A percentile compares a stretch with the other conserved stretches of the same genome.
These are phyloP conservation scores for Actinomucor elegans DNA, from an alignment of 371 early-diverging fungal species.

Conservation along the genomic window DNA sequence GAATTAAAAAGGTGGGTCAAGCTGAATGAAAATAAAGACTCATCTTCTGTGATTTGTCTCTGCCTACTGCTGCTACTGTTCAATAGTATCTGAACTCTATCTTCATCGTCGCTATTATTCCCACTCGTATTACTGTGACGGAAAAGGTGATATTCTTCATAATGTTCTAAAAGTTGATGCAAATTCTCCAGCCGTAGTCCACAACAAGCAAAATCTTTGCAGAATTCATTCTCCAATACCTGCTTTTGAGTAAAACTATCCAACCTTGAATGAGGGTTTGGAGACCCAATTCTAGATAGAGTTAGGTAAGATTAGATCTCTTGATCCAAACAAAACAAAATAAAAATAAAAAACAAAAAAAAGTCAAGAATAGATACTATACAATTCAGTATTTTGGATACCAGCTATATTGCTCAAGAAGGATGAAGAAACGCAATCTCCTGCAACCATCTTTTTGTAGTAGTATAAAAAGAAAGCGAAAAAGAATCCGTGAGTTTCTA, in stretches of 20 bases:
- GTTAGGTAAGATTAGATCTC: too few species aligned
- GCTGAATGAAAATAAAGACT: too few species aligned
- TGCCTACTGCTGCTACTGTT: neutral
- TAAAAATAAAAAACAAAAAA: too few species aligned
- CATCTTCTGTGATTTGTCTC: too few species aligned
- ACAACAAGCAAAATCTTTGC: slow-evolving; percentile 90
- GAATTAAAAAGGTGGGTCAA: slow-evolving; percentile 11
- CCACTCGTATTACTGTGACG: slow-evolving; percentile 37
- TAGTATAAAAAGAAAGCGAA: neutral
- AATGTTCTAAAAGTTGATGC: slow-evolving; percentile 90
- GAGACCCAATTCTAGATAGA: too few species aligned
- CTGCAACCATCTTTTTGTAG: neutral
- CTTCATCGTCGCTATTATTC: slow-evolving; percentile 47
- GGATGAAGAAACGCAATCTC: slow-evolving; percentile 16
- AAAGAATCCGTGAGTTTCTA: too few species aligned
- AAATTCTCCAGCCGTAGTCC: slow-evolving; percentile 75
- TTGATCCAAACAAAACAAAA: too few species aligned
- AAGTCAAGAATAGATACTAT: too few species aligned
- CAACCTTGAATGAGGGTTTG: slow-evolving; percentile 8
- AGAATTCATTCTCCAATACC: slow-evolving; percentile 83
- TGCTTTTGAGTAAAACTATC: slow-evolving; percentile 43
- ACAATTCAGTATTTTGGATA: slow-evolving; percentile 6
- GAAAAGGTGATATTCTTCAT: slow-evolving; percentile 86
- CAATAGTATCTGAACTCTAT: slow-evolving; percentile 10
- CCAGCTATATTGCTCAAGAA: slow-evolving; percentile 5